Conservation (phyloP, 352 stramenopile genomes). For the Thalassiosira ordinaria region DNA sequence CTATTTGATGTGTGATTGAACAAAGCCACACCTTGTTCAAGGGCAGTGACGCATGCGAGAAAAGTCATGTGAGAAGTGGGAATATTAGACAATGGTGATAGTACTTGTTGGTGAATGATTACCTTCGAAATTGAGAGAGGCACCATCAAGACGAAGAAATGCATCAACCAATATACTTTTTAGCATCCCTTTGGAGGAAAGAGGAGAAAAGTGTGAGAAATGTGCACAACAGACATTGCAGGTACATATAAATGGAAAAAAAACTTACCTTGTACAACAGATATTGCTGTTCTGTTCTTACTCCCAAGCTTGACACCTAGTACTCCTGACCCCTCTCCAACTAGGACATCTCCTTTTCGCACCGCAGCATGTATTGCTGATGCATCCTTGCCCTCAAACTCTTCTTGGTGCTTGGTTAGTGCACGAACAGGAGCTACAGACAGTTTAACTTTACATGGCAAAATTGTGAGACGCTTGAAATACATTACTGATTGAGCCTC, state of each 20-base stretch:
- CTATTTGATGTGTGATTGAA: constrained; percentile 75
- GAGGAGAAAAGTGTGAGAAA: no score
- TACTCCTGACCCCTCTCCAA: constrained; percentile 61
- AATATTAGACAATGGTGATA: no score
- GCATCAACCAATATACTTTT: constrained; percentile 84
- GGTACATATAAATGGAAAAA: no score
- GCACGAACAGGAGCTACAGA: constrained; percentile 74
- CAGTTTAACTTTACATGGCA: constrained; percentile 74
- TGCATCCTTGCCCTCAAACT: constrained; percentile 71
- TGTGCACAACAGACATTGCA: constrained; percentile 68
- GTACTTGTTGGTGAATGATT: not conserved
- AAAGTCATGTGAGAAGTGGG: no score
- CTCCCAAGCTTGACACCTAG: constrained; percentile 78
- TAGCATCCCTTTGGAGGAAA: constrained; percentile 76
- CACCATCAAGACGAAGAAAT: constrained; percentile 71
- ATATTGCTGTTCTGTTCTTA: constrained; percentile 74
- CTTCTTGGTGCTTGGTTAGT: constrained; percentile 69
- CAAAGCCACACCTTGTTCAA: constrained; percentile 44
- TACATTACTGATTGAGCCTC: constrained; percentile 60
- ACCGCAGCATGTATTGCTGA: constrained; percentile 81
- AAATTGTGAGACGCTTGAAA: constrained; percentile 77
- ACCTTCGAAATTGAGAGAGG: constrained; percentile 73
- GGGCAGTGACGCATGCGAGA: not conserved
- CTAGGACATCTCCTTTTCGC: constrained; percentile 81
- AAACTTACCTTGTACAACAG: no score